phyloP scores from a whole-genome alignment of 257 asterid genomes.

The Capsicum pubescens region DNA sequence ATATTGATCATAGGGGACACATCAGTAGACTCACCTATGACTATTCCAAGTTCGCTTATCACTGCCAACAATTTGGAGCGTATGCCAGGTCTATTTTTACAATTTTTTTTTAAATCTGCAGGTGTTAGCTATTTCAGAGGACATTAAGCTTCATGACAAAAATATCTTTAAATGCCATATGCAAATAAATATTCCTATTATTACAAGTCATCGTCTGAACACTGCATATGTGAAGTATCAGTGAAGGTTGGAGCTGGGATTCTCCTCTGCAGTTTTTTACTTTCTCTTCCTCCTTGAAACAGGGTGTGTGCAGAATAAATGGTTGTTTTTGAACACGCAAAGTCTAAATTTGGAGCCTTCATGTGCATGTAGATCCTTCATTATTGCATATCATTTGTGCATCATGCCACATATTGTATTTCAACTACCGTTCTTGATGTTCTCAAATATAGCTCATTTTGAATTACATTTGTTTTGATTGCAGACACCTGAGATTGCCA shows the following conservation, averaged over 20 bases:
- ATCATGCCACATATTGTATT: neutral
- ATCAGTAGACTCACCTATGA: slow-evolving; percentile 35
- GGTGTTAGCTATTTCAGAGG: neutral
- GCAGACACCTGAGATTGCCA: slow-evolving; percentile 81
- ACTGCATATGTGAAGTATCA: neutral
- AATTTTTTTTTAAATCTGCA: slow-evolving; percentile 1
- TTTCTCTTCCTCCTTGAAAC: slow-evolving; percentile 13
- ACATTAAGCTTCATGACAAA: neutral
- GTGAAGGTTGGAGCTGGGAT: slow-evolving; percentile 1
- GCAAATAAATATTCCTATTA: slow-evolving; percentile 4
- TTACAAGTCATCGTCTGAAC: neutral
- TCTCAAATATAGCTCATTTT: slow-evolving; percentile 3
- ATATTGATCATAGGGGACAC: slow-evolving; percentile 52
- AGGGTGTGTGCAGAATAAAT: neutral
- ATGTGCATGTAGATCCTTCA: neutral
- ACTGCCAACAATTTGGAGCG: slow-evolving; percentile 74
- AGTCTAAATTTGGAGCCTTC: slow-evolving; percentile 19
- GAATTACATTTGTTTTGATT: slow-evolving; percentile 39
- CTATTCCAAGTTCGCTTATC: slow-evolving; percentile 67
- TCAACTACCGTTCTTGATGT: slow-evolving; percentile 19
- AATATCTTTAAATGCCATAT: neutral
- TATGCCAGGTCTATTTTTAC: slow-evolving; percentile 65
- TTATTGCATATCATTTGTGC: slow-evolving; percentile 17
- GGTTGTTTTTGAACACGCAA: neutral
- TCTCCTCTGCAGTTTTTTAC: slow-evolving; percentile 1